Evolutionary conservation across 2,329 filamentous ascomycete genomes (phyloP), one percentile per base, ranked within the genome.

Genomic region (Xylariaceae sp.): DNA sequence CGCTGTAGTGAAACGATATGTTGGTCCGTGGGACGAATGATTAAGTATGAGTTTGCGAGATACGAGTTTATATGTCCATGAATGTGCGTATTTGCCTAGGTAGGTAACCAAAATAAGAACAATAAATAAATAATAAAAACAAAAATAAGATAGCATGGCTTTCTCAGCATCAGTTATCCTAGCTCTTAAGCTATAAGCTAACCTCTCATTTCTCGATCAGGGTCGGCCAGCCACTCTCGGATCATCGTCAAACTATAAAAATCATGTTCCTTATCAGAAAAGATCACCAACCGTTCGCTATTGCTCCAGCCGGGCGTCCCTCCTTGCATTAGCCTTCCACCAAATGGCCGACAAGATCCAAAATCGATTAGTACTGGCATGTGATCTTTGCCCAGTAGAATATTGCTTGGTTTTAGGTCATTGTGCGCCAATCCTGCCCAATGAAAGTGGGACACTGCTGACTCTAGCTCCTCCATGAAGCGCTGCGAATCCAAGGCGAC

Each of bases 301-400:
- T 51, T 26, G 41, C n/a, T 28, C 60, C 60, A 62, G 17, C 60
- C 60, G 19, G 46, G 45, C 34, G 60, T 57, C 11, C 60, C 60
- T 33, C 53, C 49, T 44, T 51, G 34, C 50, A 60, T 26, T 8
- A 54, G 12, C 48, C 41, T 53, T 19, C 2, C 43, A 29, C 61
- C 61, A 46, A 58, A 58, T 39, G 61, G 61, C 24, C 52, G 58
- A 31, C 61, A 63, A 29, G 54, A 61, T 39, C 51, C 54, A 43
- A 58, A 61, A 44, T 63, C 61, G 47, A 63, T 56, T 29, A 63
- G 31, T 17, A 63, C 41, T 29, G 61, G 61, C 58, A 58, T 47
- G 26, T 56, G 45, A 43, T 61, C 54, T 39, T 50, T 39, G 41
- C 56, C 55, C 36, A 63, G 43, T 19, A 61, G 29, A 33, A 61